phyloP scores from a whole-genome alignment of 805 yeast species.

The Wickerhamia fluorescens region DNA sequence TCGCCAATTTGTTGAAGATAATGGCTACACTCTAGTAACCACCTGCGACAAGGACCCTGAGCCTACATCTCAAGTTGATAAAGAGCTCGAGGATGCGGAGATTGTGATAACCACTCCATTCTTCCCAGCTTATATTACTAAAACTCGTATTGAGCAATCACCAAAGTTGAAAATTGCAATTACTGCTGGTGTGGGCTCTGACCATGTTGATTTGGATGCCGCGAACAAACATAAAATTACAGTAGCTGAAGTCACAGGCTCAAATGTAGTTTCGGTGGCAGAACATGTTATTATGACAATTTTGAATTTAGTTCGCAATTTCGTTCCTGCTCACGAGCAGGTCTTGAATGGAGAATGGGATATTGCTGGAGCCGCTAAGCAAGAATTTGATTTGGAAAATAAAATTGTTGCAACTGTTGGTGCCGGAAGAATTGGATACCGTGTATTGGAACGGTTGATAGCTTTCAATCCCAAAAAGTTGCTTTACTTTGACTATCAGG shows the following conservation, averaged over 20 bases:
- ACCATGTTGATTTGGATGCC: constrained; percentile 68
- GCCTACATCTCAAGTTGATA: constrained; percentile 49
- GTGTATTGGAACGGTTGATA: constrained; percentile 62
- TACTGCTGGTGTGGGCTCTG: constrained; percentile 85
- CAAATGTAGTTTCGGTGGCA: constrained; percentile 74
- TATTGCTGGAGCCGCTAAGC: constrained; percentile 65
- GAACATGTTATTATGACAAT: constrained; percentile 76
- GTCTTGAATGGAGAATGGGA: constrained; percentile 61
- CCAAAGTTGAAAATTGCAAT: constrained; percentile 62
- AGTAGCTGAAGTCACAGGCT: constrained; percentile 77
- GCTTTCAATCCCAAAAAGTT: constrained; percentile 72
- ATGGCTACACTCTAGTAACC: constrained; percentile 61
- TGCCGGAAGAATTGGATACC: constrained; percentile 74
- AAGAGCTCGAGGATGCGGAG: constrained; percentile 64
- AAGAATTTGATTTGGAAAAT: constrained; percentile 67
- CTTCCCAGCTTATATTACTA: constrained; percentile 71
- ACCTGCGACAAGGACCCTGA: constrained; percentile 66
- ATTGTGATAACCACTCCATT: constrained; percentile 77
- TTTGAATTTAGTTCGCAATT: constrained; percentile 64
- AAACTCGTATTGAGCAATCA: constrained; percentile 60
- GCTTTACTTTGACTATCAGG: constrained; percentile 70
- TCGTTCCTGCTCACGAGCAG: constrained; percentile 71
- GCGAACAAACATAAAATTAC: constrained; percentile 57
- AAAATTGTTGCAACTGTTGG: constrained; percentile 77
- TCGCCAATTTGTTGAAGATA: constrained; percentile 51